phyloP scores from a whole-genome alignment of 129 eudicot genomes.

The Mikania micrantha region DNA sequence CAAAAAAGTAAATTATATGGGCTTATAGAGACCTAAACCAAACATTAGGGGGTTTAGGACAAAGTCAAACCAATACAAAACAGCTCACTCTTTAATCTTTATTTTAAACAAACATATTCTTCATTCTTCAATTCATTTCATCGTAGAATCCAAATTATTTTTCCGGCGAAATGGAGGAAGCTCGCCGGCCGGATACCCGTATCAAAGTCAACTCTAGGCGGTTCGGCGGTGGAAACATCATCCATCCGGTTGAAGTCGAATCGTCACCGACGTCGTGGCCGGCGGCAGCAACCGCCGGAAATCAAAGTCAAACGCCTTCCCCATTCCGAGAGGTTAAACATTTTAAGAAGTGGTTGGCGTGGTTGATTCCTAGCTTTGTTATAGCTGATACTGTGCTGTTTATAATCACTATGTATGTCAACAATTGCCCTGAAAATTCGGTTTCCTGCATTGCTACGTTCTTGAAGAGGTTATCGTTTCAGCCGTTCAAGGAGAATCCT shows the following conservation, averaged over 20 bases:
- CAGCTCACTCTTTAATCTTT: neutral
- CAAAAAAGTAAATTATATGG: neutral
- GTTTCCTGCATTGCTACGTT: slow-evolving; percentile 62
- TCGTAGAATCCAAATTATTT: neutral
- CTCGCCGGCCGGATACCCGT: slow-evolving; percentile 33
- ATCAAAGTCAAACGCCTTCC: slow-evolving; percentile 28
- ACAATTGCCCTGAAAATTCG: slow-evolving; percentile 73
- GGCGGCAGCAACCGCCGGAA: slow-evolving; percentile 1
- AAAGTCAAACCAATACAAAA: neutral
- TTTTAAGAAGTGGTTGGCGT: slow-evolving; percentile 66
- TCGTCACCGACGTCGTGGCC: slow-evolving; percentile 22
- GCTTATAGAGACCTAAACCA: neutral
- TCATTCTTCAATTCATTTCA: neutral
- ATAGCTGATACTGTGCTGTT: slow-evolving; percentile 53
- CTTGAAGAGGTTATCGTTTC: slow-evolving; percentile 72
- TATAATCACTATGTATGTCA: slow-evolving; percentile 73
- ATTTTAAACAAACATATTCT: neutral
- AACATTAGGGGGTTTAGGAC: neutral
- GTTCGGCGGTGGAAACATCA: slow-evolving; percentile 29
- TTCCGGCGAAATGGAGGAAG: slow-evolving; percentile 40
- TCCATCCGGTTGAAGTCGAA: slow-evolving; percentile 57
- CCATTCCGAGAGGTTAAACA: slow-evolving; percentile 51
- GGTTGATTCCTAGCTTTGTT: slow-evolving; percentile 74
- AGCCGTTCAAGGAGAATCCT: slow-evolving; percentile 84
- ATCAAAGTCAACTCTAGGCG: slow-evolving; percentile 42